Conservation (phyloP, 2,329 filamentous ascomycete genomes). For the Canariomyces notabilis region DNA sequence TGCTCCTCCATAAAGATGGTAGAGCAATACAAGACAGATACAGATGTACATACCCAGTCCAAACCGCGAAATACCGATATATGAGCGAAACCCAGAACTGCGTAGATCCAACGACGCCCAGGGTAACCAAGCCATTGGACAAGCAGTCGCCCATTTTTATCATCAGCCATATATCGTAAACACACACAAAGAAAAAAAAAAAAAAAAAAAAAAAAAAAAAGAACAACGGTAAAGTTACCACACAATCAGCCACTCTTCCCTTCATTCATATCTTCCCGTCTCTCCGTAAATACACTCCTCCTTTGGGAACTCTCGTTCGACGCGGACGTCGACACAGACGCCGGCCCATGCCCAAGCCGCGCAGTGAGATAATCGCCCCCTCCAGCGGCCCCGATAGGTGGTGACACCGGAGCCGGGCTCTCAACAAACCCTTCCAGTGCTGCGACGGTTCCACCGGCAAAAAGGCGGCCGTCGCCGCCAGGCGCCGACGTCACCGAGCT, state of each 20-base stretch:
- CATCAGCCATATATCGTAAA: not conserved
- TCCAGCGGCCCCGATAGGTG: slow-evolving; percentile 14
- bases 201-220: no score
- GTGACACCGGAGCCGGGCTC: slow-evolving; percentile 25
- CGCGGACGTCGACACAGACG: no score
- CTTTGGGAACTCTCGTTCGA: slow-evolving; percentile 27
- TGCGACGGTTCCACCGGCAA: slow-evolving; percentile 2
- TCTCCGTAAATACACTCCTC: slow-evolving; percentile 40
- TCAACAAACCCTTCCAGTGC: slow-evolving; percentile 10
- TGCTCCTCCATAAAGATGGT: no score
- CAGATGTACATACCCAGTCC: not conserved
- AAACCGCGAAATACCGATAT: not conserved
- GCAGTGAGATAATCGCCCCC: slow-evolving; percentile 25
- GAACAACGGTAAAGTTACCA: no score
- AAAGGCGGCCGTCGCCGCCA: slow-evolving; percentile 1
- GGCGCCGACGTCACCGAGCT: slow-evolving; percentile 28
- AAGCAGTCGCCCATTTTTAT: not conserved
- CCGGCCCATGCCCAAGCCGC: slow-evolving; percentile 12
- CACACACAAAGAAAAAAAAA: not conserved
- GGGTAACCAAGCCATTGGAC: not conserved
- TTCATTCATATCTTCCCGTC: slow-evolving; percentile 36
- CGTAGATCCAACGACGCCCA: not conserved
- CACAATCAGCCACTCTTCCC: not conserved
- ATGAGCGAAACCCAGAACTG: not conserved
- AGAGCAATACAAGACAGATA: no score